phyloP scores from a whole-genome alignment of 2,329 filamentous ascomycete species.

The Cercospora zeina region DNA sequence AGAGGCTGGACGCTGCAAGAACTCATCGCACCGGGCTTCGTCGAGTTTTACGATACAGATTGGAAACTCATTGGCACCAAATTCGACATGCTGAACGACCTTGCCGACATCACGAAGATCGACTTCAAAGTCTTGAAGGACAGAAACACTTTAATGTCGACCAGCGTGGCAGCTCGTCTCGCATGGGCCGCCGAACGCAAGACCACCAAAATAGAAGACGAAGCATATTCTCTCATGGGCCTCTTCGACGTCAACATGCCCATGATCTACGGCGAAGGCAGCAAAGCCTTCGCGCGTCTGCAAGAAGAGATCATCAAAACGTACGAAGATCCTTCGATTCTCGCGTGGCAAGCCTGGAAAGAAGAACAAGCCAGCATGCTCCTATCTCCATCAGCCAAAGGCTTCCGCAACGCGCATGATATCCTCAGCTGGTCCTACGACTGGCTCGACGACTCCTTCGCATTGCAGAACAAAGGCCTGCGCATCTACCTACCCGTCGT shows the following conservation, averaged over 20 bases:
- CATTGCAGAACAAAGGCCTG: slow-evolving; percentile 28
- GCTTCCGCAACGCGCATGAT: slow-evolving; percentile 28
- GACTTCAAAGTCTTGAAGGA: slow-evolving; percentile 26
- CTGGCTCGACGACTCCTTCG: slow-evolving; percentile 30
- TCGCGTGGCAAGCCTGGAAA: slow-evolving; percentile 33
- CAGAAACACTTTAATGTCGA: slow-evolving; percentile 19
- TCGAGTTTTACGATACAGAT: slow-evolving; percentile 26
- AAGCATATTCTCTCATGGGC: slow-evolving; percentile 33
- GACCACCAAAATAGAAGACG: slow-evolving; percentile 28
- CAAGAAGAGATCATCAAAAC: slow-evolving; percentile 35
- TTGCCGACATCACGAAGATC: slow-evolving; percentile 40
- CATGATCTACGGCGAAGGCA: slow-evolving; percentile 33
- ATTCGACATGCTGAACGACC: slow-evolving; percentile 22
- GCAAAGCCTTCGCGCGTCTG: slow-evolving; percentile 32
- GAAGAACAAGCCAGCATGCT: slow-evolving; percentile 24
- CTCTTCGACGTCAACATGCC: slow-evolving; percentile 35
- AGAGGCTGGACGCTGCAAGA: slow-evolving; percentile 34
- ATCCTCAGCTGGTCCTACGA: slow-evolving; percentile 26
- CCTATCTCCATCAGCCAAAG: slow-evolving; percentile 25
- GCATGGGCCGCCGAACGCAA: slow-evolving; percentile 28
- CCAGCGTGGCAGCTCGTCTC: slow-evolving; percentile 28
- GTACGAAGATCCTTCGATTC: slow-evolving; percentile 31
- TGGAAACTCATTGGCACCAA: slow-evolving; percentile 29
- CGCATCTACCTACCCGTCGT: slow-evolving; percentile 26
- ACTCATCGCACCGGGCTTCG: slow-evolving; percentile 30